Evolutionary conservation across 2,329 filamentous ascomycete genomes (phyloP).

Genomic region (Chaetomiaceae sp.): DNA sequence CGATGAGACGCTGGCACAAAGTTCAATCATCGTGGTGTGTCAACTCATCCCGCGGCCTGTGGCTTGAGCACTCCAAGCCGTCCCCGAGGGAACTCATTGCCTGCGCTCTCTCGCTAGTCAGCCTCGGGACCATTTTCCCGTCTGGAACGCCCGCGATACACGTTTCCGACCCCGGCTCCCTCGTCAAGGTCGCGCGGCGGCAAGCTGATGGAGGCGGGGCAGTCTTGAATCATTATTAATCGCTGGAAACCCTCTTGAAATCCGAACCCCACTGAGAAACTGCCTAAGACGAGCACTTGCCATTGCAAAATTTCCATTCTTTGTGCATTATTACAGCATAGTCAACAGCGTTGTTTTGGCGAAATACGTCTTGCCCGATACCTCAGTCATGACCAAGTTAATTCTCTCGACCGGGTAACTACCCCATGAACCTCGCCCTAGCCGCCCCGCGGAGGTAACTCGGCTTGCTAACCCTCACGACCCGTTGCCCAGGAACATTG

Average conservation of each 20-base stretch:
- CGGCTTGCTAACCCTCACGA: slow-evolving; percentile 25
- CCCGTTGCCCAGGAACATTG: slow-evolving; percentile 61
- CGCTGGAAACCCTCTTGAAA: slow-evolving; percentile 9
- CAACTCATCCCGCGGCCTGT: slow-evolving; percentile 11
- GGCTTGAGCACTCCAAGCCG: background rate
- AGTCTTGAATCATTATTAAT: slow-evolving; percentile 25
- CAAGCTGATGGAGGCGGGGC: slow-evolving; percentile 16
- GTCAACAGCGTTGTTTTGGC: background rate
- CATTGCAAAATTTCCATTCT: slow-evolving; percentile 6
- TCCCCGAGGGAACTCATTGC: background rate
- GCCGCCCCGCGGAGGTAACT: slow-evolving; percentile 5
- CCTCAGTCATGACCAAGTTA: slow-evolving; percentile 62
- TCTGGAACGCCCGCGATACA: slow-evolving; percentile 3
- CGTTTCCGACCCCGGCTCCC: slow-evolving; percentile 7
- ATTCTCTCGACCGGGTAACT: slow-evolving; percentile 77
- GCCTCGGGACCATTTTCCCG: background rate
- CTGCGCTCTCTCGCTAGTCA: background rate
- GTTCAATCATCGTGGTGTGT: slow-evolving; percentile 4
- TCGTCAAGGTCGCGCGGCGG: background rate
- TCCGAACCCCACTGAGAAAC: slow-evolving; percentile 21
- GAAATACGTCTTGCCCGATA: background rate
- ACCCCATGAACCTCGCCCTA: background rate
- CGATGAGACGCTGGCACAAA: background rate
- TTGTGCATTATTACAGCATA: background rate
- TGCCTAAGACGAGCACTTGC: slow-evolving; percentile 2